These are phyloP conservation scores for Hordeum marinum DNA, from an alignment of 176 grass and related monocot species.

Conservation along the genomic window DNA sequence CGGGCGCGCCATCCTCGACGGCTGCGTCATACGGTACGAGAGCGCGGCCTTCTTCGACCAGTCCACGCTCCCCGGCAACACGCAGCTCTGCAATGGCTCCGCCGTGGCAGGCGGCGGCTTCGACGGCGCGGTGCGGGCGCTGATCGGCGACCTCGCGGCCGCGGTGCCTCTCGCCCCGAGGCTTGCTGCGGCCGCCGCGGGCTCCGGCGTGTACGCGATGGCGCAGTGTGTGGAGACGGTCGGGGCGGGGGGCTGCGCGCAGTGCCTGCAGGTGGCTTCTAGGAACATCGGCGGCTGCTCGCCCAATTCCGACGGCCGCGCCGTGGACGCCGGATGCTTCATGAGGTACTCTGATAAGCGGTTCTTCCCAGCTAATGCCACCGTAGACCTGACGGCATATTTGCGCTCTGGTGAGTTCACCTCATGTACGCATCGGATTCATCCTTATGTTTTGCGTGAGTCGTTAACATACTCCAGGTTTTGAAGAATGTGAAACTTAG, in stretches of 20 bases:
- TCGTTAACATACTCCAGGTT: neutral
- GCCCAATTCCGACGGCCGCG: slow-evolving; percentile 52
- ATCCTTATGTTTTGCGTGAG: neutral
- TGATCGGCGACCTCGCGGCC: slow-evolving; percentile 40
- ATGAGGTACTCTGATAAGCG: slow-evolving; percentile 70
- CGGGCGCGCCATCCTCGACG: slow-evolving; percentile 66
- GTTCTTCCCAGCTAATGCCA: slow-evolving; percentile 72
- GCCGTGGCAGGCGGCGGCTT: slow-evolving; percentile 20
- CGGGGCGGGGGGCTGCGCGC: slow-evolving; percentile 36
- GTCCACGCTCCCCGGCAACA: slow-evolving; percentile 42
- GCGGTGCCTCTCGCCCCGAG: slow-evolving; percentile 36
- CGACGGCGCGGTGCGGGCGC: slow-evolving; percentile 15
- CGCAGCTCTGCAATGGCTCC: slow-evolving; percentile 41
- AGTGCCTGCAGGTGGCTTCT: slow-evolving; percentile 49
- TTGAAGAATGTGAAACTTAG: too few relatives aligned
- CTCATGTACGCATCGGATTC: neutral
- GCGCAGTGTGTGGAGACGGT: slow-evolving; percentile 75
- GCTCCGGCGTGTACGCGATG: slow-evolving; percentile 47
- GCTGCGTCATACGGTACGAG: slow-evolving; percentile 79
- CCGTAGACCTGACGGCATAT: slow-evolving; percentile 48
- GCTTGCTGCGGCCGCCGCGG: slow-evolving; percentile 41
- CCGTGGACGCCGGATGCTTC: slow-evolving; percentile 74
- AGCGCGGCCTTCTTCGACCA: slow-evolving; percentile 64
- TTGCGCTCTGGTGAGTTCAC: slow-evolving; percentile 54
- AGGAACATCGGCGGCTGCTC: slow-evolving; percentile 60